Percentiles rank a stretch among this genome's conserved stretches.
Conservation (phyloP, 192 early-diverging fungal genomes). For the Coemansia aciculifera region DNA sequence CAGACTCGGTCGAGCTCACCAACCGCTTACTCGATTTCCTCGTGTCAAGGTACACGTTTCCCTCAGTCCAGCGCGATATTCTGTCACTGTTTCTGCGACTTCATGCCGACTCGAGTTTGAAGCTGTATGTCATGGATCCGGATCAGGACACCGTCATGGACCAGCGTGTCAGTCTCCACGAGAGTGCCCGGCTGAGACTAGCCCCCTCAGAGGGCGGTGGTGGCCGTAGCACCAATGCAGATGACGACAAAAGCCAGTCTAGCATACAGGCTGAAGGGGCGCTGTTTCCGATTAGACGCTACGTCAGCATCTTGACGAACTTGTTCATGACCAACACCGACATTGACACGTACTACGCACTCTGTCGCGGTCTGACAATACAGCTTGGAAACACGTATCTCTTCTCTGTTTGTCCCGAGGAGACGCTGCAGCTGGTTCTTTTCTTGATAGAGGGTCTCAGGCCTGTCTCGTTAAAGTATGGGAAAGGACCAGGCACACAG, state of each 20-base stretch:
- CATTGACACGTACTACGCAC: conserved; percentile 70
- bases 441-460: conserved; percentile 68
- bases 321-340: conserved; percentile 68
- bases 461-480: conserved; percentile 12
- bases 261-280: neutral
- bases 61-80: conserved; percentile 40
- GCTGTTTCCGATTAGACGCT: conserved; percentile 58
- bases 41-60: conserved; percentile 37
- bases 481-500: conserved; percentile 21
- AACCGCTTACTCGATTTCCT: conserved; percentile 38
- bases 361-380: conserved; percentile 62
- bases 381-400: conserved; percentile 77
- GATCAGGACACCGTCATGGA: conserved; percentile 48
- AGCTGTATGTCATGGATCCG: conserved; percentile 36
- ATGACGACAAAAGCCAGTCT: neutral
- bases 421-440: conserved; percentile 60
- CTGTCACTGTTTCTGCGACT: conserved; percentile 38
- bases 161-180: conserved; percentile 51
- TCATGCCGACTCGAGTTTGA: conserved; percentile 43
- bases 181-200: conserved; percentile 41
- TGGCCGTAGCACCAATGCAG: neutral
- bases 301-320: conserved; percentile 59
- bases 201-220: neutral
- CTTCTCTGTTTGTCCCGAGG: conserved; percentile 62
- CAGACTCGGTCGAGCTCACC: conserved; percentile 39